phyloP scores from a whole-genome alignment of 169 alveolate species.

The Plasmodium fragile region DNA sequence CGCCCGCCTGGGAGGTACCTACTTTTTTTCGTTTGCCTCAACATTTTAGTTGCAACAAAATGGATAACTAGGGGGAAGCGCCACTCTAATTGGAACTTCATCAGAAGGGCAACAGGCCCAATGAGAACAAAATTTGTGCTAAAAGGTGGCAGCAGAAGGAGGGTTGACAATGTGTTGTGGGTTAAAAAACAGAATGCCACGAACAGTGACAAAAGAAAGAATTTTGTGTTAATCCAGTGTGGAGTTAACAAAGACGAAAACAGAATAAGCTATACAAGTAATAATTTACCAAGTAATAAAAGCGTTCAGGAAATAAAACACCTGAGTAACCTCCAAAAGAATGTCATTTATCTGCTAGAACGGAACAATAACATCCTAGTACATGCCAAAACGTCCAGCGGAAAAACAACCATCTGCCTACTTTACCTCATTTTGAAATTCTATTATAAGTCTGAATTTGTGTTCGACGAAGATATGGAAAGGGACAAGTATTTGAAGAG shows the following conservation, averaged over 20 bases:
- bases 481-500: constrained; percentile 33
- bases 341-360: constrained; percentile 53
- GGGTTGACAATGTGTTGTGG: not conserved
- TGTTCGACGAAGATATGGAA: constrained; percentile 62
- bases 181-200: constrained; percentile 16
- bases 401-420: constrained; percentile 71
- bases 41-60: constrained; percentile 36
- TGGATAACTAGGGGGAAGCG: constrained; percentile 5
- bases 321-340: constrained; percentile 59
- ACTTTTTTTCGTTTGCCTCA: constrained; percentile 25
- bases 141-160: not conserved
- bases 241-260: constrained; percentile 10
- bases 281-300: constrained; percentile 1
- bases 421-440: constrained; percentile 52
- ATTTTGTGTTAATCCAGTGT: constrained; percentile 52
- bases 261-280: constrained; percentile 35
- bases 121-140: not conserved
- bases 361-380: constrained; percentile 54
- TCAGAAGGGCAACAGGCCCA: not conserved
- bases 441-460: constrained; percentile 47
- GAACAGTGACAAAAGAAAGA: constrained; percentile 1
- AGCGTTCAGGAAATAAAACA: constrained; percentile 42
- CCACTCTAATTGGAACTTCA: constrained; percentile 3
- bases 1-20: constrained; percentile 4
- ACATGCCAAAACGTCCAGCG: constrained; percentile 73